Conservation (phyloP, 495 filamentous ascomycete genomes). For the Xylaria longipes region DNA sequence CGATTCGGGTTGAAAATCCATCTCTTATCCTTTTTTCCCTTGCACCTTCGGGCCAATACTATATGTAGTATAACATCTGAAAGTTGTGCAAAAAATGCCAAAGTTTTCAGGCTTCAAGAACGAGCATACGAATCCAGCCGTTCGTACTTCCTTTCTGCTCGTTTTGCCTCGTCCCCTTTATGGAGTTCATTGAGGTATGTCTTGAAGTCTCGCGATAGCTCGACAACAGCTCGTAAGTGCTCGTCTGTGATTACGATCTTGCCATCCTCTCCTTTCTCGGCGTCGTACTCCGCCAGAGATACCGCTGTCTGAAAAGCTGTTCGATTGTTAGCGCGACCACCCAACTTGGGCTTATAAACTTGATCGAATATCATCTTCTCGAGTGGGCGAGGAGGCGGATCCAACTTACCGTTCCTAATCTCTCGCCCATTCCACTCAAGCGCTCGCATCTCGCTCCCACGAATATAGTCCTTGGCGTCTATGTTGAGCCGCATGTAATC, state of each 20-base stretch:
- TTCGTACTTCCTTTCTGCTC: conserved; percentile 26
- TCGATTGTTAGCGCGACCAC: not conserved
- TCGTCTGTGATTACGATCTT: conserved; percentile 23
- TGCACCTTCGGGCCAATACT: not conserved
- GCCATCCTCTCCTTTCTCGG: conserved; percentile 19
- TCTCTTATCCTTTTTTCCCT: no score
- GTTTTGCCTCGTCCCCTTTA: conserved; percentile 27
- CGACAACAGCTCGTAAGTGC: conserved; percentile 27
- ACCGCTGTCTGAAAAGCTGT: conserved; percentile 51
- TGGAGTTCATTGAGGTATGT: conserved; percentile 33
- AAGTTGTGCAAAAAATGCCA: not conserved
- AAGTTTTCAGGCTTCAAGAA: not conserved
- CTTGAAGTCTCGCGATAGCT: conserved; percentile 32
- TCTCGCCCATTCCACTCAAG: conserved; percentile 52
- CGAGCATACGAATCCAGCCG: conserved; percentile 28
- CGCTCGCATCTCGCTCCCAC: not conserved
- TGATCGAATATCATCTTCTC: not conserved
- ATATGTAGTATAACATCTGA: no score
- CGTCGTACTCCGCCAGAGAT: conserved; percentile 40
- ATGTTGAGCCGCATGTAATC: conserved; percentile 19
- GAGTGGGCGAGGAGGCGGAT: not conserved
- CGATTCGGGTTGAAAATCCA: no score
- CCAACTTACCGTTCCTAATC: conserved; percentile 34
- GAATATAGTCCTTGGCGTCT: conserved; percentile 28
- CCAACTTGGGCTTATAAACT: not conserved